A percentile compares a stretch with the other conserved stretches of the same genome.
phyloP scores from a whole-genome alignment of 2,329 filamentous ascomycete genomes.

The Ceratocystis albifundus region DNA sequence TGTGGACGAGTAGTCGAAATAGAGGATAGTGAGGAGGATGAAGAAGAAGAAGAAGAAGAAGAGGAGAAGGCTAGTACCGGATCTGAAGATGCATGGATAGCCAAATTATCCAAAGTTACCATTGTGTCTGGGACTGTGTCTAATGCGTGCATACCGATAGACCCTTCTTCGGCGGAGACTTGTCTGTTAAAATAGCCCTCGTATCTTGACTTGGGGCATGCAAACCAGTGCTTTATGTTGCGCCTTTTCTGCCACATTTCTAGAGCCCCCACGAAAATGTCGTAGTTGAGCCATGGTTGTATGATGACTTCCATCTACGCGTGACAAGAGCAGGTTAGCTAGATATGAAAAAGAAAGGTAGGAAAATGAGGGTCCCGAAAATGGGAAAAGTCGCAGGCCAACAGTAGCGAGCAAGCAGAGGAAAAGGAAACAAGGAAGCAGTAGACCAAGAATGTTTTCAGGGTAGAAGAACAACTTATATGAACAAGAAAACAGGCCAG shows the following conservation, averaged over 20 bases:
- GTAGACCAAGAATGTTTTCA: too few species aligned
- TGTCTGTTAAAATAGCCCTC: not conserved
- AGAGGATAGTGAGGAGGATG: not conserved
- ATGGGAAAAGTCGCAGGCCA: too few species aligned
- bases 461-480: not conserved
- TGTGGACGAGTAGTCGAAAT: not conserved
- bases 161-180: not conserved
- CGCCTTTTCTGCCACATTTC: conserved; percentile 10
- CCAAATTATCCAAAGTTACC: not conserved
- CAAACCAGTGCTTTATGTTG: conserved; percentile 8
- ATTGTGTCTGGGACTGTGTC: not conserved
- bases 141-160: not conserved
- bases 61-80: not conserved
- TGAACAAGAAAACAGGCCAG: not conserved
- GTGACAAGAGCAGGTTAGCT: not conserved
- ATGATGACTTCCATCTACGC: conserved; percentile 7
- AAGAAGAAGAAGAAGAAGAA: too few species aligned
- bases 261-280: conserved; percentile 13
- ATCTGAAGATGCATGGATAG: not conserved
- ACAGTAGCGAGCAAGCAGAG: not conserved
- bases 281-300: conserved; percentile 5
- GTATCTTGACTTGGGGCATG: not conserved
- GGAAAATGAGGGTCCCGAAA: not conserved
- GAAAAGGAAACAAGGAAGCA: not conserved
- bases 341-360: too few species aligned